Base-by-base conservation (phyloP, 169 alveolate species). In the Eimeria necatrix region DNA sequence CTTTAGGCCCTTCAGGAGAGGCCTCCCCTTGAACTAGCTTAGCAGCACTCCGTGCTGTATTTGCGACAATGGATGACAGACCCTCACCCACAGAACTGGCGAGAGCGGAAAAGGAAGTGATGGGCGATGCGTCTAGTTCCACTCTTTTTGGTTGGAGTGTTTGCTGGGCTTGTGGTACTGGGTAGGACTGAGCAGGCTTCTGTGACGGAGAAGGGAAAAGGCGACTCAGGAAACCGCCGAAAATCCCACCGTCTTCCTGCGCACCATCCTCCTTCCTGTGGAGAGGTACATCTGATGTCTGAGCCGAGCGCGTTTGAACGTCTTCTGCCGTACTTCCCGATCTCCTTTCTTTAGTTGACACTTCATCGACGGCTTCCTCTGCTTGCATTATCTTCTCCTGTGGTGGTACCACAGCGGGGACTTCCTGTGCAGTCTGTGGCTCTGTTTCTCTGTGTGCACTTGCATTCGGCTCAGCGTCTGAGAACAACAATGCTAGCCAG, bases 21-120 rank as follows among this genome's bases (percentile, higher is more conserved):
- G 51, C 92, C 22, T 85, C 92, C 20, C 92, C 92, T 7, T 60
- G 60, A 12, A 60, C 81, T 24, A 60, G 61, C 26, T 59, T 85
- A 32, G 61, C 92, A 26, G 92, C 80, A 53, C 80, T 53, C 10
- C 76, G 92, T 51, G 92, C 92, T 8, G 92, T 85, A 46, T n/a
- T 60, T 1, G 76, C 26, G 5, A 85, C 92, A 46, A 60, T 24
- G 0, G 92, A 85, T 56, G 92, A 24, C 64, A 85, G 90, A 51
- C 73, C 70, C 22, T 85, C 70, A 41, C 92, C 92, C 51, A 85
- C 81, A 41, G 92, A 85, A 59, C 12, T 60, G 59, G 92, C 92
- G 46, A 85, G 70, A 14, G 81, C 80, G n/a, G 92, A 56, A 24
- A 85, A 41, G 16, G 90, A 22, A 18, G 18, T 81, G 26, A 41